Evolutionary conservation across 192 early-diverging fungal species (phyloP), one percentile per base, ranked within the genome.

Genomic region (Chytriomyces hyalinus): DNA sequence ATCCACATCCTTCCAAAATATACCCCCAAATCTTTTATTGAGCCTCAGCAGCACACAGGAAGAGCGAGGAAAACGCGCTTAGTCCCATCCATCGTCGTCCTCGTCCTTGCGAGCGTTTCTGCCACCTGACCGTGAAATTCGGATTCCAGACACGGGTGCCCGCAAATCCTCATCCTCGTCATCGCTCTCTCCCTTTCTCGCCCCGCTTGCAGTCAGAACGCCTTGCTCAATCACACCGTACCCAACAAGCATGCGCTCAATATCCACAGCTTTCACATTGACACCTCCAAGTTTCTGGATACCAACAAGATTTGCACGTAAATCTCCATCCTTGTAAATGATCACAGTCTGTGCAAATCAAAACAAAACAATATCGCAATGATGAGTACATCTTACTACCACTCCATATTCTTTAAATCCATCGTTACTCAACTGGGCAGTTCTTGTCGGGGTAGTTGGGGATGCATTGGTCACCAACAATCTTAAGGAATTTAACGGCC

Each of bases 401-500:
- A 36, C 36, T 36, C 36, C 36, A 36, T 36, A 2, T 36, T 36
- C 36, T 36, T 36, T 1, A 2, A 36, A 36, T 36, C 36, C 36
- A 36, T 36, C 36, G 36, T 22, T 28, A 75, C 10, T 47, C n/a
- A 75, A 74, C 72, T 26, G 84, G 84, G n/a, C 59, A 63, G 78
- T 83, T 86, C 48, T 79, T 65, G 80, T 99, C 97, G 3, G 97
- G 97, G 77, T 97, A 99, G 73, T 95, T 93, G 49, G 92, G 92
- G 76, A 99, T 97, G 84, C 96, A 97, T 76, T 96, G 93, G 73
- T 95, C 93, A 9, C 91, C 94, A 24, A 95, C 85, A 75, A 97
- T 97, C 78, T 96, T 97, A 60, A 94, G 72, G 84, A 99, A 99
- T 86, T 99, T 99, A 69, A 92, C 93, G 5, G 94, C 87, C 28